A percentile compares a stretch with the other conserved stretches of the same genome.
Conservation (phyloP, 2,329 filamentous ascomycete species). For the Aspergillus japonicus region DNA sequence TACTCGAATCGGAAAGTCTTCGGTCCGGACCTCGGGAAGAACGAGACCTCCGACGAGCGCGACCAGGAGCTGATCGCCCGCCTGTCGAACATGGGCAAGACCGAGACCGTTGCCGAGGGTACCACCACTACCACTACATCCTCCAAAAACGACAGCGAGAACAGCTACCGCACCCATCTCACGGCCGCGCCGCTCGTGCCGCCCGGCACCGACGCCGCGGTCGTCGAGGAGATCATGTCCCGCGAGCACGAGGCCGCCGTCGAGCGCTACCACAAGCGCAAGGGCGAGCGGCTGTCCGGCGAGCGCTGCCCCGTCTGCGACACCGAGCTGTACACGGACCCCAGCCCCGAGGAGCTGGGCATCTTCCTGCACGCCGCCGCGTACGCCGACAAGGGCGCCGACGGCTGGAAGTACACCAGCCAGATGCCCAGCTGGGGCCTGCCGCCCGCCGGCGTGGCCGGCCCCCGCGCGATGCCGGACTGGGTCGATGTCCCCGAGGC, state of each 20-base stretch:
- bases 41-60: conserved; percentile 66
- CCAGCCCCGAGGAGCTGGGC: conserved; percentile 82
- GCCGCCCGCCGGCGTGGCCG: conserved; percentile 69
- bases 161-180: conserved; percentile 67
- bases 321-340: conserved; percentile 90
- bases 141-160: too few relatives aligned
- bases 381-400: conserved; percentile 78
- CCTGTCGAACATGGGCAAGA: conserved; percentile 87
- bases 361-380: conserved; percentile 91
- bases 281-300: conserved; percentile 91
- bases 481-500: conserved; percentile 41
- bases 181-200: conserved; percentile 40
- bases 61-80: conserved; percentile 89
- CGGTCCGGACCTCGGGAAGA: conserved; percentile 71
- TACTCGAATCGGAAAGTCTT: conserved; percentile 95
- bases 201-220: conserved; percentile 35
- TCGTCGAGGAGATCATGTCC: conserved; percentile 43
- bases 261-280: conserved; percentile 81
- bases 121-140: conserved; percentile 54
- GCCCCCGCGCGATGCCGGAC: conserved; percentile 64
- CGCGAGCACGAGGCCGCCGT: conserved; percentile 75
- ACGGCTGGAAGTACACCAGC: conserved; percentile 84
- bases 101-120: conserved; percentile 84
- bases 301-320: conserved; percentile 76
- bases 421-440: conserved; percentile 82